Evolutionary conservation across 805 yeast species (phyloP).

Genomic region (Myxozyma geophila): DNA sequence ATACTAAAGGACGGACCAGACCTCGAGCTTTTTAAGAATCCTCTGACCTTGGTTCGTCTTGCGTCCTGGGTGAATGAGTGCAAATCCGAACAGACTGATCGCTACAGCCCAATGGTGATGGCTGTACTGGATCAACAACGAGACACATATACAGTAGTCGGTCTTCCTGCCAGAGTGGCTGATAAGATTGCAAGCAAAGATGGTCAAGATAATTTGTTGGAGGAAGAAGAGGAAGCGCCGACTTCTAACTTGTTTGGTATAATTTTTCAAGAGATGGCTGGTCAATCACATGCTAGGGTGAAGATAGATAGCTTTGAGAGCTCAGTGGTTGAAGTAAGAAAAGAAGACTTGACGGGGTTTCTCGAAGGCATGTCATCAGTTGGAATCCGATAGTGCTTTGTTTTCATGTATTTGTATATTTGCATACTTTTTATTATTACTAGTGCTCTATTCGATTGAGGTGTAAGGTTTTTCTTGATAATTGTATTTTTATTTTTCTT

Average conservation of each 20-base stretch:
- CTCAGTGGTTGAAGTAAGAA: constrained; percentile 84
- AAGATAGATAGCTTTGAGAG: constrained; percentile 94
- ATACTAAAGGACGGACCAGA: constrained; percentile 91
- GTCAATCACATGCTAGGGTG: constrained; percentile 81
- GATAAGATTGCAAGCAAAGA: constrained; percentile 41
- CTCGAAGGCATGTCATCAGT: constrained; percentile 71
- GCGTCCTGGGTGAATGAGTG: constrained; percentile 88
- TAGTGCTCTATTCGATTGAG: not conserved
- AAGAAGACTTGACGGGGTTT: constrained; percentile 86
- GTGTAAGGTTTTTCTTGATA: not conserved
- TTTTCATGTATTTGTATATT: not conserved
- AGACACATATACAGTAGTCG: constrained; percentile 36
- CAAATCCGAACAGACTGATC: constrained; percentile 26
- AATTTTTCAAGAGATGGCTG: constrained; percentile 88
- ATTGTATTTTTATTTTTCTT: not conserved
- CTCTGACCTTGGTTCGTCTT: constrained; percentile 77
- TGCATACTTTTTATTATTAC: not conserved
- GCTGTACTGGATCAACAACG: constrained; percentile 50
- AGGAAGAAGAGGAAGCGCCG: constrained; percentile 49
- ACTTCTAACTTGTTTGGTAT: constrained; percentile 81
- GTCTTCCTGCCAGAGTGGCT: constrained; percentile 13
- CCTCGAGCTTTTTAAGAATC: constrained; percentile 76
- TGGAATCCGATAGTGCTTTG: constrained; percentile 9
- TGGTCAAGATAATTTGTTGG: constrained; percentile 39
- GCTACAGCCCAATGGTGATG: constrained; percentile 38